These are phyloP conservation scores for Azolla pinnata DNA, from an alignment of 75 land plant genomes.

Conservation along the genomic window DNA sequence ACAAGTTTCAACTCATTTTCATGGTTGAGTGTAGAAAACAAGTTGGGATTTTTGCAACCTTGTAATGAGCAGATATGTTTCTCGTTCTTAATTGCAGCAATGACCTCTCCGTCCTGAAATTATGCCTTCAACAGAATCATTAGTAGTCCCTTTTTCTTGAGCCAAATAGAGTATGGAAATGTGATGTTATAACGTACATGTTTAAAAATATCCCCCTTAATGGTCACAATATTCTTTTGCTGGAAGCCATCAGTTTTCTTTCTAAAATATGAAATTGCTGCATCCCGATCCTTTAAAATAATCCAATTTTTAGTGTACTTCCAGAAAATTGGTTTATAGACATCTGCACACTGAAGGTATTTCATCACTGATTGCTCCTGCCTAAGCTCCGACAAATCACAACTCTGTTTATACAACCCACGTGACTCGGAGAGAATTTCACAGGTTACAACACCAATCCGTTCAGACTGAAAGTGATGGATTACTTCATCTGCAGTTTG, in stretches of 20 bases:
- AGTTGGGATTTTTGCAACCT: background rate
- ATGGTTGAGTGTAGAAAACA: background rate
- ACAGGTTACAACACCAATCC: slow-evolving; percentile 19
- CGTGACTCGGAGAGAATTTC: slow-evolving; percentile 16
- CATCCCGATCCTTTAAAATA: slow-evolving; percentile 13
- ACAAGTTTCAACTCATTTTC: slow-evolving; percentile 1
- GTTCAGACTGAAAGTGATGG: slow-evolving; percentile 10
- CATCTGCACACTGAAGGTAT: slow-evolving; percentile 5
- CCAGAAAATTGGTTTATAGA: slow-evolving; percentile 7
- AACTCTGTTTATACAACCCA: background rate
- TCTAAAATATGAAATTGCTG: slow-evolving; percentile 12
- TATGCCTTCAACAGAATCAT: background rate
- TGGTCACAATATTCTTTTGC: slow-evolving; percentile 17
- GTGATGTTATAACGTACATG: slow-evolving; percentile 2
- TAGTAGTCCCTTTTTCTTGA: background rate
- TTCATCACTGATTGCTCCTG: slow-evolving; percentile 3
- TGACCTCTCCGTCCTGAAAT: slow-evolving; percentile 20
- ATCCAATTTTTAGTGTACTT: slow-evolving; percentile 19
- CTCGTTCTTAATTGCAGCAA: slow-evolving; percentile 4
- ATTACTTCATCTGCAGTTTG: slow-evolving; percentile 15
- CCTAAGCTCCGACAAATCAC: background rate
- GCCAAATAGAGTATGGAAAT: no score
- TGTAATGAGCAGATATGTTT: background rate
- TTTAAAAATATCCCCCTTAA: slow-evolving; percentile 22
- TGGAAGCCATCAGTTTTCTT: background rate